Evolutionary conservation across 78 protist genomes (phyloP).

Genomic region (Dictyostelium purpureum): DNA sequence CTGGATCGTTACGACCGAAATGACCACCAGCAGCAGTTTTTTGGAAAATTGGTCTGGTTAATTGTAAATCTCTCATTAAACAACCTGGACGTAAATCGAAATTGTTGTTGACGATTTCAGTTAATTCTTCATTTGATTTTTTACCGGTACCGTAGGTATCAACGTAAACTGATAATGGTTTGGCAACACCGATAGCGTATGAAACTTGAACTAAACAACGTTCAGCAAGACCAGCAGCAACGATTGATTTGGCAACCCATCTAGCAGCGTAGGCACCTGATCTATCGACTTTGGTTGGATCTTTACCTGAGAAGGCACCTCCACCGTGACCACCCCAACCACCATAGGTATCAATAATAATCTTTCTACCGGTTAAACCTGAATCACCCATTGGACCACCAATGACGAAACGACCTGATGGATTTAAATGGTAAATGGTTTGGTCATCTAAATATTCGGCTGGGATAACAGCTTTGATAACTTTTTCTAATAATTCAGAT

Average conservation of each 20-base stretch:
- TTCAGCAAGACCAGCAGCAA: slow-evolving; percentile 94
- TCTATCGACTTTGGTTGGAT: slow-evolving; percentile 99
- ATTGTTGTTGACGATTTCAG: slow-evolving; percentile 94
- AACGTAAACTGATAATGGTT: slow-evolving; percentile 98
- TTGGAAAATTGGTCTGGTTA: slow-evolving; percentile 90
- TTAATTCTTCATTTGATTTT: slow-evolving; percentile 88
- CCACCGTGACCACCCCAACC: slow-evolving; percentile 99
- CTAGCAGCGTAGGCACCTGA: slow-evolving; percentile 99
- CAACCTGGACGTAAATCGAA: slow-evolving; percentile 98
- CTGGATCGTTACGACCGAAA: slow-evolving; percentile 96
- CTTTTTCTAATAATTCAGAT: slow-evolving; percentile 90
- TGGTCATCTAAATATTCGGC: slow-evolving; percentile 93
- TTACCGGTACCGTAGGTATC: slow-evolving; percentile 98
- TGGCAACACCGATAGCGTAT: slow-evolving; percentile 99
- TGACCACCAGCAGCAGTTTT: slow-evolving; percentile 97
- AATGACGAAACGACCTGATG: slow-evolving; percentile 98
- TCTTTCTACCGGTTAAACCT: slow-evolving; percentile 99
- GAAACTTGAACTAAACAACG: slow-evolving; percentile 98
- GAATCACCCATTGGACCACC: slow-evolving; percentile 99
- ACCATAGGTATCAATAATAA: slow-evolving; percentile 99
- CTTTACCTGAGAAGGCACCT: slow-evolving; percentile 99
- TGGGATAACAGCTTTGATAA: slow-evolving; percentile 95
- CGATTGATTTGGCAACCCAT: slow-evolving; percentile 99
- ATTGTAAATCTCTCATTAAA: slow-evolving; percentile 92
- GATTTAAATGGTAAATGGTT: slow-evolving; percentile 98